These are phyloP conservation scores for Trichoderma guizhouense DNA, from an alignment of 2,329 filamentous ascomycete species.

Conservation along the genomic window DNA sequence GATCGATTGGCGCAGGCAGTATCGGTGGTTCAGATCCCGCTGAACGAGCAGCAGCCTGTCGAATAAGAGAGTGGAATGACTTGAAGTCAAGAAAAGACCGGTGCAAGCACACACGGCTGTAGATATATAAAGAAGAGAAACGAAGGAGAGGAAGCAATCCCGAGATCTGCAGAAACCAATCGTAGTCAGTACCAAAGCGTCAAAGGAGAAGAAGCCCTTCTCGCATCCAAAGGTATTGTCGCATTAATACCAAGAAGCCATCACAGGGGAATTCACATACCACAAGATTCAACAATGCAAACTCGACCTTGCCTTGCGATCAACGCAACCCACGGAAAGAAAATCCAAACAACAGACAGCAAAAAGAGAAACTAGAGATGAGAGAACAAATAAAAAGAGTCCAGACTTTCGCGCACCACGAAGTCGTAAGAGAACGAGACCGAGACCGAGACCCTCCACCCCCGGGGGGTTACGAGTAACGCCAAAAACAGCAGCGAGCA, in stretches of 20 bases:
- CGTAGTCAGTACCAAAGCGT: background rate
- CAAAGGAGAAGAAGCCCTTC: background rate
- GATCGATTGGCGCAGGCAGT: background rate
- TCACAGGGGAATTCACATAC: background rate
- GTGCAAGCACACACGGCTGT: background rate
- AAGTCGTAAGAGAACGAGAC: background rate
- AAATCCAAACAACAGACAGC: slow-evolving; percentile 27
- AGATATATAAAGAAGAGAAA: background rate
- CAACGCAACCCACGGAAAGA: slow-evolving; percentile 19
- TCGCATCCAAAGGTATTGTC: background rate
- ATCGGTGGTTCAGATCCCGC: slow-evolving; percentile 50
- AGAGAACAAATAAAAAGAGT: slow-evolving; percentile 20
- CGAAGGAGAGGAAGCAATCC: background rate
- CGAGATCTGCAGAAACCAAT: background rate
- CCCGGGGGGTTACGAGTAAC: background rate
- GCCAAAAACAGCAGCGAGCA: background rate
- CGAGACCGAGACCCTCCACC: background rate
- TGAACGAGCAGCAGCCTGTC: slow-evolving; percentile 38
- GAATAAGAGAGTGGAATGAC: background rate
- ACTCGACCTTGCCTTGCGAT: slow-evolving; percentile 12
- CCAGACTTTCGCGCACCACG: background rate
- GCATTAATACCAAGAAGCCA: background rate
- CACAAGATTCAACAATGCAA: background rate
- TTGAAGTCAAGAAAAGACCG: background rate
- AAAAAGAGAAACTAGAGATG: slow-evolving; percentile 14